Conservation (phyloP, 257 asterid species). For the Nicotiana noctiflora region DNA sequence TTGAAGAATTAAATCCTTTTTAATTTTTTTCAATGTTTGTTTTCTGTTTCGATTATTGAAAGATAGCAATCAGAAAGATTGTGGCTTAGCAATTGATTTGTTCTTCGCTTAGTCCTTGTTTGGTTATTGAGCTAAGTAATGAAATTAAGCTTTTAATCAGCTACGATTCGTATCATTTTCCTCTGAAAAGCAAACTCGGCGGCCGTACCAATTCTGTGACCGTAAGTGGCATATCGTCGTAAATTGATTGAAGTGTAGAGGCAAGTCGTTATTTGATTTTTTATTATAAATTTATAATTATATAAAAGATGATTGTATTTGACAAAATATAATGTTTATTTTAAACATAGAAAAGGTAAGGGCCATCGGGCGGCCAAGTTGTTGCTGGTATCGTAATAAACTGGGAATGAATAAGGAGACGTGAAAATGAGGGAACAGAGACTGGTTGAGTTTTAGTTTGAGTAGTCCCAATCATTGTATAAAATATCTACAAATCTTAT, state of each 20-base stretch:
- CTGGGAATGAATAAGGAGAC: background rate
- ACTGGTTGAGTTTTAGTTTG: background rate
- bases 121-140: background rate
- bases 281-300: background rate
- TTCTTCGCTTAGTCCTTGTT: background rate
- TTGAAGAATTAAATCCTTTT: slow-evolving; percentile 8
- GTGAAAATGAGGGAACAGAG: background rate
- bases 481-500: too few relatives aligned
- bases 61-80: background rate
- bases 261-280: background rate
- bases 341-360: background rate
- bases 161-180: background rate
- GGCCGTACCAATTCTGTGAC: background rate
- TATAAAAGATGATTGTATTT: background rate
- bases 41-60: background rate
- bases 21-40: background rate
- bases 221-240: background rate
- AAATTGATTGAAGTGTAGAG: slow-evolving; percentile 5
- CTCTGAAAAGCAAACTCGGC: background rate
- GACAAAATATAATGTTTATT: too few relatives aligned
- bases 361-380: background rate
- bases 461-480: background rate
- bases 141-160: background rate
- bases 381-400: background rate
- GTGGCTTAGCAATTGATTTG: background rate